Evolutionary conservation across 1,284 basidiomycete species (phyloP), one percentile per base, ranked within the genome.

Genomic region (Exobasidium rhododendri): DNA sequence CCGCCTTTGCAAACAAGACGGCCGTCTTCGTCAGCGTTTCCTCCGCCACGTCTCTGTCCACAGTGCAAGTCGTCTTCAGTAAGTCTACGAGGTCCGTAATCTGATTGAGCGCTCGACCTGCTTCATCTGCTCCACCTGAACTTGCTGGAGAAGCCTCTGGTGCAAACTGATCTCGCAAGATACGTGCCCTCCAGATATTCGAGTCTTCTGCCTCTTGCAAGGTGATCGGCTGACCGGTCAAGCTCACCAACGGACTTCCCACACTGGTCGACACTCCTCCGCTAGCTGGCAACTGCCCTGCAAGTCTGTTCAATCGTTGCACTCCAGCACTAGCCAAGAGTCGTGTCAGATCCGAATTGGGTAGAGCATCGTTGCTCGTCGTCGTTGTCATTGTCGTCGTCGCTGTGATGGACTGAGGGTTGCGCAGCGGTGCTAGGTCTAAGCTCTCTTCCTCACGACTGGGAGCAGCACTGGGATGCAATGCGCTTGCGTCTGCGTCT

Each of bases 21-120:
- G 90, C 89, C 22, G 97, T 83, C 65, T 88, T 86, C 59, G 84
- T 83, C 26, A 96, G 81, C 11, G 86, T 85, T 35, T 85, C 84
- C 26, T 83, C 80, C n/a, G 90, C 80, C 31, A 86, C 85, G 67
- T 85, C 85, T 78, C 51, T 44, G 24, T 67, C 64, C 24, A 64
- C 57, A 54, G 74, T 77, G 4, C 62, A 60, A 29, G 71, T 61
- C 24, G 64, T 59, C 13, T 45, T 24, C 1, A 67, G 49, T 20
- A 30, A 52, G 4, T 50, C 61, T 32, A 74, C 71, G 30, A 73
- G 64, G n/a, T 58, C 50, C 56, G 67, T 67, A 63, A 73, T 69
- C 29, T 68, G 61, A 30, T 75, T 67, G 7, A 75, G 64, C 1
- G 74, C 74, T 46, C 71, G 61, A n/a, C 69, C 64, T 1, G 69